Percentiles rank a stretch among this genome's conserved stretches.
phyloP scores from a whole-genome alignment of 2,329 filamentous ascomycete species.

The Epichloe hybrida region DNA sequence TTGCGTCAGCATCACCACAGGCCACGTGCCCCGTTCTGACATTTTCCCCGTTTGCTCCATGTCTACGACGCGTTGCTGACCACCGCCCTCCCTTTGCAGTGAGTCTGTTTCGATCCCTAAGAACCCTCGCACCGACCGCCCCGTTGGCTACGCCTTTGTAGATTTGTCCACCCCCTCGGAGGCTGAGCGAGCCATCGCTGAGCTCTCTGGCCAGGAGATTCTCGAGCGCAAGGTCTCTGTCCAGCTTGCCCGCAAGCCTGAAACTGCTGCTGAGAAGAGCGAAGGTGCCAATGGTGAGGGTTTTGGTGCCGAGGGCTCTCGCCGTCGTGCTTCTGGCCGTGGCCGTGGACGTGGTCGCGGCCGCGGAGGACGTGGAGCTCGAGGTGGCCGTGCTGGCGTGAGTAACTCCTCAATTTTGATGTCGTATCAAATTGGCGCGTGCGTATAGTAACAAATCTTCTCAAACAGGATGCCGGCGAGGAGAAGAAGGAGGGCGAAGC shows the following conservation, averaged over 20 bases:
- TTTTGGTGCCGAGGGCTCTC: constrained; percentile 51
- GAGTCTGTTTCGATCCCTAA: constrained; percentile 98
- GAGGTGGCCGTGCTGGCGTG: constrained; percentile 35
- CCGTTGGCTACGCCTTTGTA: constrained; percentile 97
- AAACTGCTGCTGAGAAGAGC: constrained; percentile 64
- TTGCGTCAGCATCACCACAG: not conserved
- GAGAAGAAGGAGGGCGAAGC: constrained; percentile 34
- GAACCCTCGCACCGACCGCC: constrained; percentile 96
- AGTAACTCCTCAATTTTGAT: constrained; percentile 11
- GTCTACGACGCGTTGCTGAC: not conserved
- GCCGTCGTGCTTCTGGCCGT: constrained; percentile 49
- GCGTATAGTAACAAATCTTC: constrained; percentile 12
- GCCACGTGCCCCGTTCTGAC: not conserved
- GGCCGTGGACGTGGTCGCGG: constrained; percentile 58
- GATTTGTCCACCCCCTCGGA: constrained; percentile 91
- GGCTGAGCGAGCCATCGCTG: constrained; percentile 86
- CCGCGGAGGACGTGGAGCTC: constrained; percentile 51
- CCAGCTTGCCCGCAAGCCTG: constrained; percentile 94
- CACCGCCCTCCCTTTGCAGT: constrained; percentile 33
- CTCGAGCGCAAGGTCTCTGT: constrained; percentile 98
- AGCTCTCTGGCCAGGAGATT: constrained; percentile 95
- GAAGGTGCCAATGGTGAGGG: constrained; percentile 68
- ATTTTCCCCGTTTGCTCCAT: not conserved
- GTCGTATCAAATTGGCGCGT: constrained; percentile 20
- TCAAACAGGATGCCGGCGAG: constrained; percentile 21